Conservation (phyloP, 345 rosid species). For the Moricandia moricandioides region DNA sequence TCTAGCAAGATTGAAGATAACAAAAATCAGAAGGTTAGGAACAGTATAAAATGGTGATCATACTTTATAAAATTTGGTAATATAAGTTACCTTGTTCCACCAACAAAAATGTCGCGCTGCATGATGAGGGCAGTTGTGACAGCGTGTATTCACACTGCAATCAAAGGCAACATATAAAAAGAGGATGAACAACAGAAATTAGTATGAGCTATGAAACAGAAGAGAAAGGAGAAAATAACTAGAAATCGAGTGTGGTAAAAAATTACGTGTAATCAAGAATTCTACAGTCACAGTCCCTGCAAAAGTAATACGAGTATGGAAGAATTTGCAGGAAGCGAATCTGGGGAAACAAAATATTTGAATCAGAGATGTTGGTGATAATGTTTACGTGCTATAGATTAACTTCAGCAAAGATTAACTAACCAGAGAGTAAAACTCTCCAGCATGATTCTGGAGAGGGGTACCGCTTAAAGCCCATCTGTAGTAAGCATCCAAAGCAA, state of each 20-base stretch:
- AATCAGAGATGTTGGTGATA: slow-evolving; percentile 21
- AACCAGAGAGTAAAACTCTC: slow-evolving; percentile 93
- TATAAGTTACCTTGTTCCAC: slow-evolving; percentile 61
- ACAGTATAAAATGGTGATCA: slow-evolving; percentile 1
- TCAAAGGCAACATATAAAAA: slow-evolving; percentile 6
- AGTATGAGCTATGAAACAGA: slow-evolving; percentile 1
- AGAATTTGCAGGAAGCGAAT: slow-evolving; percentile 79
- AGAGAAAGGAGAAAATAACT: background rate
- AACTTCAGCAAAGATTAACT: slow-evolving; percentile 34
- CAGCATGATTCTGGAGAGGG: slow-evolving; percentile 95
- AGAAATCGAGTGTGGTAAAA: background rate
- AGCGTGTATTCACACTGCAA: slow-evolving; percentile 53
- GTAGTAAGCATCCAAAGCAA: slow-evolving; percentile 70
- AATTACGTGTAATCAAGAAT: slow-evolving; percentile 77
- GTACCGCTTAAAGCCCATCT: slow-evolving; percentile 99
- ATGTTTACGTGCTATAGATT: slow-evolving; percentile 5
- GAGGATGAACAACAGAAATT: background rate
- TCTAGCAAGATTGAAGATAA: slow-evolving; percentile 38
- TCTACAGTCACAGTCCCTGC: slow-evolving; percentile 90
- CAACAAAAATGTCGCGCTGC: slow-evolving; percentile 91
- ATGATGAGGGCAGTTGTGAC: slow-evolving; percentile 70
- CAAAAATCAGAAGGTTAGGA: slow-evolving; percentile 7
- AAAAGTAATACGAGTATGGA: slow-evolving; percentile 91
- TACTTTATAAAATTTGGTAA: slow-evolving; percentile 2
- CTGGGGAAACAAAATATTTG: slow-evolving; percentile 43